Evolutionary conservation across 805 yeast species (phyloP), one percentile per base, ranked within the genome.

Genomic region (Wickerhamiella kazuoi): DNA sequence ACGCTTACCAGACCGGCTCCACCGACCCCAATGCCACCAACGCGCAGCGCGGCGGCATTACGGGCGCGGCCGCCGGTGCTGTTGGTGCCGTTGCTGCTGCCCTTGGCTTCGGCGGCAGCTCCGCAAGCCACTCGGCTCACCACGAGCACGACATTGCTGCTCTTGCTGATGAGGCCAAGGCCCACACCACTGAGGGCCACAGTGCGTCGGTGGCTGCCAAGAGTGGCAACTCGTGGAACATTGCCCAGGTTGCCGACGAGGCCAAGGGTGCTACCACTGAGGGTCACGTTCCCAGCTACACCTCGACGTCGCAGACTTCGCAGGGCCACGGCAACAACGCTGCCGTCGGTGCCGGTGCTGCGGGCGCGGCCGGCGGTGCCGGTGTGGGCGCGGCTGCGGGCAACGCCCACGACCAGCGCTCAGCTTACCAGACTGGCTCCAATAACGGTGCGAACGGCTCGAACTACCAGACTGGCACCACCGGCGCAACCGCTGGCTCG

Each of bases 71-170:
- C 35, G 40, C 39, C 18, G 40, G 38, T 19, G 18, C 41, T 24
- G 33, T 36, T 16, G 37, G 38, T 14, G 37, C 46, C 11, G 43
- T 33, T 6, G 40, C 40, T 6, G 41, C 30, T 31, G 43, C 31
- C 16, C 40, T 37, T 21, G 32, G 39, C 16, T 21, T n/a, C 20
- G 24, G 17, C n/a, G 24, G 26, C 16, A 4, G 17, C 35, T 9
- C 6, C 4, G 26, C n/a, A 8, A 7, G n/a, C 14, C n/a, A 17
- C 21, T 14, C 34, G 7, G 17, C 15, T 4, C n/a, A 7, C 5
- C 15, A 8, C 26, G 23, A 14, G 11, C 5, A 21, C 26, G 35
- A 33, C 17, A 11, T 21, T 9, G 24, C 26, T 19, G 24, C 26
- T 7, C 13, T 31, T 31, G 34, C 34, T 17, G 34, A 31, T 17